These are phyloP conservation scores for Penicillium freii DNA, from an alignment of 2,329 filamentous ascomycete genomes.

Conservation along the genomic window DNA sequence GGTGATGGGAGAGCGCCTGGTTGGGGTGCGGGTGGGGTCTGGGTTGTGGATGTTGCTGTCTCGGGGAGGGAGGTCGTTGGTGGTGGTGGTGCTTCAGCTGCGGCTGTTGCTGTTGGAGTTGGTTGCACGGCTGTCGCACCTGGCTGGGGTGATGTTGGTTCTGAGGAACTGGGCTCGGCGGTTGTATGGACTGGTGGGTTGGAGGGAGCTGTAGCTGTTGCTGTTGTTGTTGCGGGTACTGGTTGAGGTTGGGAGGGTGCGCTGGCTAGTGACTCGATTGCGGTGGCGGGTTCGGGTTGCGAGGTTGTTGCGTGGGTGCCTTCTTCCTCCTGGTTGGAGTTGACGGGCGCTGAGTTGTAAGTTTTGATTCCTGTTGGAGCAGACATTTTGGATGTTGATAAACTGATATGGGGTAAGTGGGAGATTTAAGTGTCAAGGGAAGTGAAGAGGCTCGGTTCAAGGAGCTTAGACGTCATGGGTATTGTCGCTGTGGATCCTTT, in stretches of 20 bases:
- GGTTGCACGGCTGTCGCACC: constrained; percentile 26
- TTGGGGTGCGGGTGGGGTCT: constrained; percentile 40
- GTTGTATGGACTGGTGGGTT: neutral
- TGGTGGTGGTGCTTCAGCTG: constrained; percentile 6
- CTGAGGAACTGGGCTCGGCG: neutral
- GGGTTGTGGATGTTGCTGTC: constrained; percentile 6
- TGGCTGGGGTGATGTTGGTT: constrained; percentile 43
- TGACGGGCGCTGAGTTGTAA: constrained; percentile 30
- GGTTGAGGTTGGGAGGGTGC: constrained; percentile 24
- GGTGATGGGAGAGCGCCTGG: constrained; percentile 31
- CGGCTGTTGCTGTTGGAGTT: neutral
- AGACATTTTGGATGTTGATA: constrained; percentile 19
- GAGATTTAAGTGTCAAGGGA: neutral
- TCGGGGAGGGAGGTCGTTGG: constrained; percentile 15
- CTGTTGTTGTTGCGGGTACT: constrained; percentile 32
- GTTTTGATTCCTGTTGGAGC: constrained; percentile 22
- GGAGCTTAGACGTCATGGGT: constrained; percentile 23
- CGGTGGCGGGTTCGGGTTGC: constrained; percentile 24
- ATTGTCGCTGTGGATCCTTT: constrained; percentile 21
- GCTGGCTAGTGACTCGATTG: constrained; percentile 16
- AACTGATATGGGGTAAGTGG: neutral
- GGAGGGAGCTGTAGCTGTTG: neutral
- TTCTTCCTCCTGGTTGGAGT: constrained; percentile 20
- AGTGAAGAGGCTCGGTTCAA: constrained; percentile 4
- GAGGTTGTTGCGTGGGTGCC: constrained; percentile 17